A percentile compares a stretch with the other conserved stretches of the same genome.
phyloP scores from a whole-genome alignment of 192 early-diverging fungal genomes.

The Coemansia sp. region DNA sequence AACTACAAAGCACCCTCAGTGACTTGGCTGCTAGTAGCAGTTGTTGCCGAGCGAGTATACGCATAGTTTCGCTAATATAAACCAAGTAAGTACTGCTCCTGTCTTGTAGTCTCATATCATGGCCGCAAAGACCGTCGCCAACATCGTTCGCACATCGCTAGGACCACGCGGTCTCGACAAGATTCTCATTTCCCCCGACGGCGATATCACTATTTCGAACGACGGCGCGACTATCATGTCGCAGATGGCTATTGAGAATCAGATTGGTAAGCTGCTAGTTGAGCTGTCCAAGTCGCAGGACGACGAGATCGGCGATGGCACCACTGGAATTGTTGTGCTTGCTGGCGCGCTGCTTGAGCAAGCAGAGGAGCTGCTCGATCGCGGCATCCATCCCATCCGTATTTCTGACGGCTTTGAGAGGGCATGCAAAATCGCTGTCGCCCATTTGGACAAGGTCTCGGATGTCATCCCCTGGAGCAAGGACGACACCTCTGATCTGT shows the following conservation, averaged over 20 bases:
- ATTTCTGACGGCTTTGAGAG: slow-evolving; percentile 98
- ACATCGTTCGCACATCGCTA: slow-evolving; percentile 96
- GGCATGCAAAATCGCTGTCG: slow-evolving; percentile 93
- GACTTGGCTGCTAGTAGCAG: background rate
- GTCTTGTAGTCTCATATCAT: slow-evolving; percentile 88
- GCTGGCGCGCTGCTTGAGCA: slow-evolving; percentile 98
- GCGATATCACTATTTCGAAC: slow-evolving; percentile 99
- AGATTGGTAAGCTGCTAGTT: slow-evolving; percentile 97
- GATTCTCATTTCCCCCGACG: slow-evolving; percentile 98
- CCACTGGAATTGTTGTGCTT: slow-evolving; percentile 98
- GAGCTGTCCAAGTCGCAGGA: slow-evolving; percentile 98
- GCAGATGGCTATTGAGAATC: slow-evolving; percentile 98
- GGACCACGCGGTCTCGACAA: slow-evolving; percentile 99
- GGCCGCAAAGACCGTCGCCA: slow-evolving; percentile 95
- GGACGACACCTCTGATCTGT: slow-evolving; percentile 79
- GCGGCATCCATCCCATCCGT: slow-evolving; percentile 98
- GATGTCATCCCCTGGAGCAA: slow-evolving; percentile 85
- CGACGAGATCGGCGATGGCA: slow-evolving; percentile 99
- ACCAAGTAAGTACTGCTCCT: background rate
- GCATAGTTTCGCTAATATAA: background rate
- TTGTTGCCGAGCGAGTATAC: background rate
- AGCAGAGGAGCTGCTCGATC: slow-evolving; percentile 90
- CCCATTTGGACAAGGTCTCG: slow-evolving; percentile 87
- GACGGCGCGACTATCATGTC: slow-evolving; percentile 98
- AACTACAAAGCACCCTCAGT: background rate